phyloP scores from a whole-genome alignment of 371 early-diverging fungal species.

The Mucor saturninus region DNA sequence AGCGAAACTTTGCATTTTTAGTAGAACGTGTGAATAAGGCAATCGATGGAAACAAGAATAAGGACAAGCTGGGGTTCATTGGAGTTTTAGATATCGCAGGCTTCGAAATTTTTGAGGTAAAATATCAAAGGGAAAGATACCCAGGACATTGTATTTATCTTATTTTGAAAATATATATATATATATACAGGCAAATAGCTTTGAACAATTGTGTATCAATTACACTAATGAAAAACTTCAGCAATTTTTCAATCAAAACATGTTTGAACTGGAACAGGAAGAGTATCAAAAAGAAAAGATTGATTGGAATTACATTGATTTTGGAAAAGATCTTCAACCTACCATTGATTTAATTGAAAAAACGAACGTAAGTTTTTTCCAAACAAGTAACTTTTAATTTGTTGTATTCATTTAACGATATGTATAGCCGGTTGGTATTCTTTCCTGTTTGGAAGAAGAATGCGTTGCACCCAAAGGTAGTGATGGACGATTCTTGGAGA shows the following conservation, averaged over 20 bases:
- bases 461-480: conserved; percentile 98
- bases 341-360: conserved; percentile 99
- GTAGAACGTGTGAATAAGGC: conserved; percentile 91
- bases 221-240: conserved; percentile 99
- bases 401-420: neutral
- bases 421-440: conserved; percentile 93
- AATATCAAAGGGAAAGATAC: neutral
- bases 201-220: conserved; percentile 99
- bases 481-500: conserved; percentile 96
- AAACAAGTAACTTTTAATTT: neutral
- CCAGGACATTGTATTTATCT: no score
- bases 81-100: conserved; percentile 99
- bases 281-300: conserved; percentile 98
- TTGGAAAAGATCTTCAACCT: conserved; percentile 98
- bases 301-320: conserved; percentile 99
- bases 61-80: conserved; percentile 72
- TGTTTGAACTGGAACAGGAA: conserved; percentile 99
- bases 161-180: no score
- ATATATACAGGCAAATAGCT: conserved; percentile 85
- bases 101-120: conserved; percentile 98
- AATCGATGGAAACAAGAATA: conserved; percentile 73
- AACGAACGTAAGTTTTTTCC: conserved; percentile 66
- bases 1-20: conserved; percentile 95
- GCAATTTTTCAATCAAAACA: conserved; percentile 99
- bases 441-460: conserved; percentile 99